phyloP scores from a whole-genome alignment of 2,329 filamentous ascomycete species.

The Seiridium cupressi region DNA sequence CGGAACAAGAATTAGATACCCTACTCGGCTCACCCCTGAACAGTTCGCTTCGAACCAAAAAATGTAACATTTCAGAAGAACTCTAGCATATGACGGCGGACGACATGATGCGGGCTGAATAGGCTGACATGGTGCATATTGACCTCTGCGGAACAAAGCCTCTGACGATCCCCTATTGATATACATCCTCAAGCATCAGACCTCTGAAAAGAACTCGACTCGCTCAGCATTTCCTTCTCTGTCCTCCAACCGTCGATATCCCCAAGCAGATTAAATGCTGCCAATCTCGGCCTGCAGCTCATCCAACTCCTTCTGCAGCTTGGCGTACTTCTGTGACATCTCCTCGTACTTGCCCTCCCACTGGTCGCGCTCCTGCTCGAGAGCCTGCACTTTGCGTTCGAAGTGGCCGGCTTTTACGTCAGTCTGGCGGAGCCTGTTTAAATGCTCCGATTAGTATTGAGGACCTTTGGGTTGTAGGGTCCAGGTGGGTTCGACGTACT shows the following conservation, averaged over 20 bases:
- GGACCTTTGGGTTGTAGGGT: slow-evolving; percentile 3
- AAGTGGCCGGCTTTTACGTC: slow-evolving; percentile 99
- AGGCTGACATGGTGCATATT: neutral
- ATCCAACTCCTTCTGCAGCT: slow-evolving; percentile 85
- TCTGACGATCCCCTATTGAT: neutral
- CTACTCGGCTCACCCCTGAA: neutral
- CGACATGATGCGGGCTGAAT: neutral
- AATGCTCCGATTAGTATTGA: slow-evolving; percentile 13
- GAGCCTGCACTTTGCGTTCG: slow-evolving; percentile 97
- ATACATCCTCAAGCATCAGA: neutral
- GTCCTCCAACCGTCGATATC: neutral
- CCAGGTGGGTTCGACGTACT: slow-evolving; percentile 61
- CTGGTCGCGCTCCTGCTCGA: slow-evolving; percentile 86
- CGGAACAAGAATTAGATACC: neutral
- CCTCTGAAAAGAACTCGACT: neutral
- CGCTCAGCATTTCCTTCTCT: neutral
- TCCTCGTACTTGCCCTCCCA: slow-evolving; percentile 99
- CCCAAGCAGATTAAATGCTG: slow-evolving; percentile 65
- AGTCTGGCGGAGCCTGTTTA: slow-evolving; percentile 86
- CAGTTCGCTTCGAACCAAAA: neutral
- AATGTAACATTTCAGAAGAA: neutral
- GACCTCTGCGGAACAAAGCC: neutral
- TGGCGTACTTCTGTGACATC: slow-evolving; percentile 84
- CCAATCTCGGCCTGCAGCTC: slow-evolving; percentile 89
- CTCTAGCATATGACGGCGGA: neutral